Evolutionary conservation across 257 asterid genomes (phyloP).

Genomic region (Primulina tabacum): DNA sequence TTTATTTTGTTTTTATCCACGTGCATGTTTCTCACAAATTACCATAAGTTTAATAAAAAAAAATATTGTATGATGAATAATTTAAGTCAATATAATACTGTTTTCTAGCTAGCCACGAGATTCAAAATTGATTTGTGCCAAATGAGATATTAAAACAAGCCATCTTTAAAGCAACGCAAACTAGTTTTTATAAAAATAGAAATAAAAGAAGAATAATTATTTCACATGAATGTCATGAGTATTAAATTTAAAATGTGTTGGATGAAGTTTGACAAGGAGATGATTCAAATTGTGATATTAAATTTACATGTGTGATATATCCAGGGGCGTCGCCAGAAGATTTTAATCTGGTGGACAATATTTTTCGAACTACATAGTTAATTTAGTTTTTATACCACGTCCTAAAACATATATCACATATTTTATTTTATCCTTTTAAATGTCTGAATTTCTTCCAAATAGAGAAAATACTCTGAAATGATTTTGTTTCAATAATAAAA

Average conservation of each 20-base stretch:
- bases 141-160: conserved; percentile 17
- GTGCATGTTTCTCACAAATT: neutral
- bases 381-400: no score
- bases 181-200: conserved; percentile 15
- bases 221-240: conserved; percentile 22
- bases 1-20: neutral
- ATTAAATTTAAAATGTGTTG: conserved; percentile 17
- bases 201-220: conserved; percentile 5
- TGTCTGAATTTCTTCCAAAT: no score
- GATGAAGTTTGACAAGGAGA: no score
- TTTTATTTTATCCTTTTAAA: no score
- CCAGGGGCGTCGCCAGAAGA: no score
- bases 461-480: no score
- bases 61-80: neutral
- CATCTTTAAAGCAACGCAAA: neutral
- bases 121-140: neutral
- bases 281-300: no score
- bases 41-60: neutral
- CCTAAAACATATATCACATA: no score
- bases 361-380: no score
- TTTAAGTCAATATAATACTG: neutral
- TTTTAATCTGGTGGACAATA: no score
- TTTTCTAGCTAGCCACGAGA: conserved; percentile 15
- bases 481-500: no score
- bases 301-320: no score